A percentile compares a stretch with the other conserved stretches of the same genome.
Evolutionary conservation across 306 rosid species (phyloP).

Genomic region (Argentina anserina): DNA sequence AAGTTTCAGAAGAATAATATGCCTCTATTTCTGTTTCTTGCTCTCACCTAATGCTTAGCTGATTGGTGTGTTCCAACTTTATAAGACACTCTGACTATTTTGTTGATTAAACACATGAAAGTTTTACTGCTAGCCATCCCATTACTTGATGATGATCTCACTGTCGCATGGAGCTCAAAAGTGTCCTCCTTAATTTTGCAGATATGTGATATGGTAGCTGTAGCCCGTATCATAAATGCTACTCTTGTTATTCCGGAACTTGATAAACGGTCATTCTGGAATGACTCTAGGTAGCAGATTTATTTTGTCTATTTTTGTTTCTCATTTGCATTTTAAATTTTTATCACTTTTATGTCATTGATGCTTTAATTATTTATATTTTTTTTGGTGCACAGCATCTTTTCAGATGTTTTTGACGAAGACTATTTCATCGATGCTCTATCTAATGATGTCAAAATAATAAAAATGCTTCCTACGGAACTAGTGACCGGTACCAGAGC

Average conservation of each 20-base stretch:
- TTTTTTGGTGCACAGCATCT: constrained; percentile 55
- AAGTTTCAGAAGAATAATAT: background rate
- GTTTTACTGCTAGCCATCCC: background rate
- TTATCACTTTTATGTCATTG: background rate
- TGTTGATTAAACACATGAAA: background rate
- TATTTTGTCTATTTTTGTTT: constrained; percentile 1
- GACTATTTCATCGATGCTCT: constrained; percentile 70
- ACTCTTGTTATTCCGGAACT: constrained; percentile 95
- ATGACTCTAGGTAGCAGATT: constrained; percentile 64
- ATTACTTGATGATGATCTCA: constrained; percentile 1
- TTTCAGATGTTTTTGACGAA: constrained; percentile 85
- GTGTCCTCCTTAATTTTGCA: constrained; percentile 35
- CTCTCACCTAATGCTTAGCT: background rate
- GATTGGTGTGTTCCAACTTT: background rate
- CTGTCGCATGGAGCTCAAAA: constrained; percentile 20
- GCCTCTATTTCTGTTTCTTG: background rate
- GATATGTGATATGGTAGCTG: constrained; percentile 99
- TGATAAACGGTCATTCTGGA: constrained; percentile 88
- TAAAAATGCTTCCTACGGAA: constrained; percentile 66
- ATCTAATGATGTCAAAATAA: constrained; percentile 67
- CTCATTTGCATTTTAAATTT: background rate
- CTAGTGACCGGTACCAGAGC: constrained; percentile 43
- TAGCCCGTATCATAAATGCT: constrained; percentile 86
- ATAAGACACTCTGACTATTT: background rate
- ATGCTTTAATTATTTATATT: constrained; percentile 19